Evolutionary conservation across 805 yeast species (phyloP).

Genomic region (Teunomyces pallodes): DNA sequence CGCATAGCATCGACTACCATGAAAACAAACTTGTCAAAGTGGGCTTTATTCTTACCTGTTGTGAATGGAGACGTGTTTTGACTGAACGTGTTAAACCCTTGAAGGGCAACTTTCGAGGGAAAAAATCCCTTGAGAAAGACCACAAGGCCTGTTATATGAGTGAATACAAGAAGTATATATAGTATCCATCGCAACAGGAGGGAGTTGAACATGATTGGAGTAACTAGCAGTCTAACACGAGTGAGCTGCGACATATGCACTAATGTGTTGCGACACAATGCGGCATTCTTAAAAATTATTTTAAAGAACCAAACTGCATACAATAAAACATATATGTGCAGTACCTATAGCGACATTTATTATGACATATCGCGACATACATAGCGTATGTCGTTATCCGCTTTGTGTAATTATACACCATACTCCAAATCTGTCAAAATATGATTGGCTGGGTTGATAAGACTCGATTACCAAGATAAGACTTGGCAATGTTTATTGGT

Average conservation of each 20-base stretch:
- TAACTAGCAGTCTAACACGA: neutral
- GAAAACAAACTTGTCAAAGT: slow-evolving; percentile 66
- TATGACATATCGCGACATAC: neutral
- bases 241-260: neutral
- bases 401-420: too few species aligned
- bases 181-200: slow-evolving; percentile 15
- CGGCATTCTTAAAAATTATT: too few species aligned
- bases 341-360: neutral
- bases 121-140: slow-evolving; percentile 82
- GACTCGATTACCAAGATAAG: neutral
- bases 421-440: too few species aligned
- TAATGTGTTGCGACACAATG: too few species aligned
- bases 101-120: slow-evolving; percentile 78
- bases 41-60: slow-evolving; percentile 16
- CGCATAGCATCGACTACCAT: slow-evolving; percentile 94
- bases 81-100: slow-evolving; percentile 48
- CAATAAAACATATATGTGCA: too few species aligned
- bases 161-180: slow-evolving; percentile 8
- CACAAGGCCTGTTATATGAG: slow-evolving; percentile 46
- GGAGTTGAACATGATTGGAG: neutral
- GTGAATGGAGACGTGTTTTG: slow-evolving; percentile 20
- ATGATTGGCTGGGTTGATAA: neutral
- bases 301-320: too few species aligned
- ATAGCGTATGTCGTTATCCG: too few species aligned
- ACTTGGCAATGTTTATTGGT: neutral